Evolutionary conservation across 176 grass and related monocot genomes (phyloP).

Genomic region (Chrysopogon serrulatus): DNA sequence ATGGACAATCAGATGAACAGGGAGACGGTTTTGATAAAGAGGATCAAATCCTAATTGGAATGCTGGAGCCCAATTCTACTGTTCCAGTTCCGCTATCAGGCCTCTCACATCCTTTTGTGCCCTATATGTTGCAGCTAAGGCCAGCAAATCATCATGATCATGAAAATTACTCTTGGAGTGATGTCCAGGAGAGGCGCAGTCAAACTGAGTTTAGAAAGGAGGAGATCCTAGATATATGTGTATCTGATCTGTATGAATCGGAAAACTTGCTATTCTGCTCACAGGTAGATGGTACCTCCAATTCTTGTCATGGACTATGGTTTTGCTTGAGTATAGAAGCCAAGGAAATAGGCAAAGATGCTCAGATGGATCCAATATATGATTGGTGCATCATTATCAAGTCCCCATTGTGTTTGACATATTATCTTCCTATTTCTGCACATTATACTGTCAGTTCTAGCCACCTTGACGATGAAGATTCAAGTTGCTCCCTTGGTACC

Average conservation of each 20-base stretch:
- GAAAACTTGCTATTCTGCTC: constrained; percentile 85
- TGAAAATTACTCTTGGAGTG: constrained; percentile 70
- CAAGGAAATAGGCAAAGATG: constrained; percentile 97
- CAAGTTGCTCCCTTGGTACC: constrained; percentile 56
- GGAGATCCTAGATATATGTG: constrained; percentile 61
- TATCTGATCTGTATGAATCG: constrained; percentile 80
- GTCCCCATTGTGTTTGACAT: constrained; percentile 71
- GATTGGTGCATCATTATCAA: constrained; percentile 85
- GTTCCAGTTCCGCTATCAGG: constrained; percentile 68
- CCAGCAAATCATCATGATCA: constrained; percentile 36
- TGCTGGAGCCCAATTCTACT: constrained; percentile 61
- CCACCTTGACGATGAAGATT: constrained; percentile 38
- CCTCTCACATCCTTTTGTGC: constrained; percentile 54
- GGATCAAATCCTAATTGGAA: constrained; percentile 60
- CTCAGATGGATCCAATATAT: constrained; percentile 68
- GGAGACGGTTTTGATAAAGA: constrained; percentile 48
- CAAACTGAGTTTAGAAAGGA: constrained; percentile 55
- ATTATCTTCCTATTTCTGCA: constrained; percentile 85
- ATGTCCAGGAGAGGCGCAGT: constrained; percentile 56
- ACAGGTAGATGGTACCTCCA: constrained; percentile 60
- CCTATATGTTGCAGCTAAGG: constrained; percentile 66
- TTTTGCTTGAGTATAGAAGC: constrained; percentile 82
- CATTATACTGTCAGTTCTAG: constrained; percentile 56
- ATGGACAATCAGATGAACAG: constrained; percentile 41
- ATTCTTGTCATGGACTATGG: constrained; percentile 57